These are phyloP conservation scores for Populus tremula DNA, from an alignment of 345 rosid species.

Conservation along the genomic window DNA sequence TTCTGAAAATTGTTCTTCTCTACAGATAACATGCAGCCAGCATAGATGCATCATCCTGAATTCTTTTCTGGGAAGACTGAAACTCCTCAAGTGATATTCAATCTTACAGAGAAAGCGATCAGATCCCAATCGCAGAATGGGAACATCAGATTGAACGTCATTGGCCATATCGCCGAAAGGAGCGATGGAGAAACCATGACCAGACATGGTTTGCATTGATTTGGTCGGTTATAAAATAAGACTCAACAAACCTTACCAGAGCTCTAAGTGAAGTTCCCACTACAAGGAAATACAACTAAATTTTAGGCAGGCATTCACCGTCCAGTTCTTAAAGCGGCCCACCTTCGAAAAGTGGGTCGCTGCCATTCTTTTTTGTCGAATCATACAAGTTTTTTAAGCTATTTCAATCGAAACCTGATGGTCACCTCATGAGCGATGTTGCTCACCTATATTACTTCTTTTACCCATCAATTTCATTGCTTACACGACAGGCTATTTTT, in stretches of 20 bases:
- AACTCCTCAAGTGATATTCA: not conserved
- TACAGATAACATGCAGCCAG: not conserved
- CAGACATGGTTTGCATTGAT: not conserved
- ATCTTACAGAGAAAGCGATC: conserved; percentile 8
- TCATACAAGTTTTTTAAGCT: not conserved
- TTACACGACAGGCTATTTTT: not conserved
- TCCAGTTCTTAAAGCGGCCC: not conserved
- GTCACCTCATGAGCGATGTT: not conserved
- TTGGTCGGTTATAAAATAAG: conserved; percentile 15
- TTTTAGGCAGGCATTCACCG: not conserved
- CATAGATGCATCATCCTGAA: not conserved
- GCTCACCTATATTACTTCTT: not conserved
- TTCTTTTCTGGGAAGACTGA: not conserved
- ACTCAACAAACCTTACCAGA: not conserved
- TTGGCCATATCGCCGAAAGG: conserved; percentile 20
- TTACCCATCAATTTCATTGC: not conserved
- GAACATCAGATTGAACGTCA: conserved; percentile 4
- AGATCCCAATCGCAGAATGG: not conserved
- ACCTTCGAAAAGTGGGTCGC: not conserved
- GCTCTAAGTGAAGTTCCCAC: conserved; percentile 3
- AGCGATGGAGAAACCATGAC: not conserved
- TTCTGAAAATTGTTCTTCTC: not conserved
- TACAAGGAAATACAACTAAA: not conserved
- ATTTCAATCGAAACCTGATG: not conserved
- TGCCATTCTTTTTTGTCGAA: not conserved